A percentile compares a stretch with the other conserved stretches of the same genome.
phyloP scores from a whole-genome alignment of 1,139 yeast genomes.

The Sugiyamaella castrensis region DNA sequence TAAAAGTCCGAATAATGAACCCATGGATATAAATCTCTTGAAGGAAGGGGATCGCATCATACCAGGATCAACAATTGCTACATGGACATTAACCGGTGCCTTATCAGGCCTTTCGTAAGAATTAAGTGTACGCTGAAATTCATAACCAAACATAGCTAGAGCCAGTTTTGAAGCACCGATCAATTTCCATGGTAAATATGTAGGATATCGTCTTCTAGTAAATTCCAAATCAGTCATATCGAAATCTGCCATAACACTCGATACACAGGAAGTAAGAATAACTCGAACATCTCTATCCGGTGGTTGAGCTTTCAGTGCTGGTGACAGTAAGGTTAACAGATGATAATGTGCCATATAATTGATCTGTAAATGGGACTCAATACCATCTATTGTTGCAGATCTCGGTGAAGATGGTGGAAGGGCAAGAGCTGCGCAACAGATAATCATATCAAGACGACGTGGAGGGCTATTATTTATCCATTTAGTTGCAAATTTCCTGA shows the following conservation, averaged over 20 bases:
- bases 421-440: slow-evolving; percentile 84
- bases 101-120: slow-evolving; percentile 60
- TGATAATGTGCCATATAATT: slow-evolving; percentile 83
- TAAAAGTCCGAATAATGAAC: slow-evolving; percentile 67
- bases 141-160: slow-evolving; percentile 68
- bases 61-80: slow-evolving; percentile 89
- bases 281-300: slow-evolving; percentile 92
- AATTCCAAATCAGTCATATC: slow-evolving; percentile 67
- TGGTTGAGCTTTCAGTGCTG: slow-evolving; percentile 82
- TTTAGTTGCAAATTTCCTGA: slow-evolving; percentile 88
- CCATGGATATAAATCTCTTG: slow-evolving; percentile 73
- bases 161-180: slow-evolving; percentile 81
- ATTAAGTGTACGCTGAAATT: slow-evolving; percentile 64
- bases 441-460: slow-evolving; percentile 79
- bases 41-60: slow-evolving; percentile 84
- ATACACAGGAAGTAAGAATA: slow-evolving; percentile 68
- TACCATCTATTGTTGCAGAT: slow-evolving; percentile 69
- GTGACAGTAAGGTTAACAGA: slow-evolving; percentile 70
- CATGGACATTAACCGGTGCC: slow-evolving; percentile 62
- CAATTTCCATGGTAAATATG: slow-evolving; percentile 63
- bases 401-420: slow-evolving; percentile 65
- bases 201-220: slow-evolving; percentile 59
- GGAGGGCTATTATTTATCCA: slow-evolving; percentile 95
- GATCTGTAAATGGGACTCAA: slow-evolving; percentile 78
- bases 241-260: slow-evolving; percentile 69